Conservation (phyloP, 2,329 filamentous ascomycete genomes). For the Paraphaeosphaeria sporulosa region DNA sequence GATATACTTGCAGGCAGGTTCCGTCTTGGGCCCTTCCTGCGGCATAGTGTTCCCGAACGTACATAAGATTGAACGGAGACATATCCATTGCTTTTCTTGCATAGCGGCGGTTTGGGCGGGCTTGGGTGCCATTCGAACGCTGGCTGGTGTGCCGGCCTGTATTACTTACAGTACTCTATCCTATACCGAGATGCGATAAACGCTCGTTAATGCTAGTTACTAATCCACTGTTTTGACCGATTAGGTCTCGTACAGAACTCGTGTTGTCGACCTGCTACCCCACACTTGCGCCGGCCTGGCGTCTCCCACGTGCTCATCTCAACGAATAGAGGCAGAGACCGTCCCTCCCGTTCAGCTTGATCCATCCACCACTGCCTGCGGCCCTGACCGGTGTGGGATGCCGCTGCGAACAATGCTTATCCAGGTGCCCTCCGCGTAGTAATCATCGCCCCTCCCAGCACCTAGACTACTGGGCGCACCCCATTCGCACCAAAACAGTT, state of each 20-base stretch:
- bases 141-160: too few species aligned
- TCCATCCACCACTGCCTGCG: neutral
- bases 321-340: conserved; percentile 19
- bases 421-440: neutral
- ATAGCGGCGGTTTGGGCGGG: neutral
- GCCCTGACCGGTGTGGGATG: conserved; percentile 5
- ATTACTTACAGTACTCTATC: neutral
- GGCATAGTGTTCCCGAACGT: too few species aligned
- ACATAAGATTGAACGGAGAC: neutral
- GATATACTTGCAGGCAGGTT: too few species aligned
- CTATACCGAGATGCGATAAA: neutral
- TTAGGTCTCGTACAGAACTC: neutral
- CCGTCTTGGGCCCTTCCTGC: too few species aligned
- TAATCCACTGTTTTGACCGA: neutral
- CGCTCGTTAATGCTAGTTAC: conserved; percentile 5
- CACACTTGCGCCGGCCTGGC: conserved; percentile 19
- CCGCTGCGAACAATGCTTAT: neutral
- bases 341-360: conserved; percentile 16
- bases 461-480: neutral
- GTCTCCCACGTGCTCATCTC: conserved; percentile 15
- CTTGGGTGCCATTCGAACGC: neutral
- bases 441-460: neutral
- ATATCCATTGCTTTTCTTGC: conserved; percentile 1
- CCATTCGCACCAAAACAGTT: neutral
- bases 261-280: conserved; percentile 11